These are phyloP conservation scores for Mycena galericulata DNA, from an alignment of 768 basidiomycete species.

Conservation along the genomic window DNA sequence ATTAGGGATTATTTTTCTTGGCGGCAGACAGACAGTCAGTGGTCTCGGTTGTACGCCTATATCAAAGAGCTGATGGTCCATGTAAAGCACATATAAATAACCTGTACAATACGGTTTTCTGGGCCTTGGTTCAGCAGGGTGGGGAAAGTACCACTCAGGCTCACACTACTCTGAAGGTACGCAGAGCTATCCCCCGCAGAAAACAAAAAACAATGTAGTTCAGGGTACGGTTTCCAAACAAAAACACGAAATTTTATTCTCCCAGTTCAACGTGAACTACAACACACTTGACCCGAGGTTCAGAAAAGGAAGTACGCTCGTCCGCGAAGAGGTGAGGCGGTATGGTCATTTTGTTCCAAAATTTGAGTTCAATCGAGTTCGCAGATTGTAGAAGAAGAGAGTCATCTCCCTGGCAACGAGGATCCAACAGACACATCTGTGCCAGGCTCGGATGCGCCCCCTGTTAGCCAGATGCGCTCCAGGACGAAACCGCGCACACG, in stretches of 20 bases:
- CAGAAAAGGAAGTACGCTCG: conserved; percentile 87
- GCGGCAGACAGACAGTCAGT: conserved; percentile 85
- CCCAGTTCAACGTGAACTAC: conserved; percentile 89
- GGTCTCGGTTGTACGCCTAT: neutral
- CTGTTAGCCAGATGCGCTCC: conserved; percentile 29
- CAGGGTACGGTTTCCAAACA: conserved; percentile 91
- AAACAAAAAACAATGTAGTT: neutral
- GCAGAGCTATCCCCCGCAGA: neutral
- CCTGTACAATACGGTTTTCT: conserved; percentile 95
- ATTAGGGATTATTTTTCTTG: conserved; percentile 89
- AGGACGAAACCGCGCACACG: conserved; percentile 54
- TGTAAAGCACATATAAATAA: conserved; percentile 97
- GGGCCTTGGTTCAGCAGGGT: conserved; percentile 92
- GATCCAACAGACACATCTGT: neutral
- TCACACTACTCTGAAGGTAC: conserved; percentile 81
- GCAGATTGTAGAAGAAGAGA: conserved; percentile 7
- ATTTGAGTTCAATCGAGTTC: neutral
- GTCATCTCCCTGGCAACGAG: neutral
- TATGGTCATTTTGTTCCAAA: neutral
- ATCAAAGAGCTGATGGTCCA: neutral
- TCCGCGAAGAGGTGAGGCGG: conserved; percentile 68
- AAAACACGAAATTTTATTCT: conserved; percentile 93
- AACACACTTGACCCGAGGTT: conserved; percentile 78
- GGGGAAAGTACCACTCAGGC: conserved; percentile 84
- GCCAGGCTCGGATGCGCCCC: neutral